A percentile compares a stretch with the other conserved stretches of the same genome.
phyloP scores from a whole-genome alignment of 257 asterid genomes.

The Craterostigma plantagineum region DNA sequence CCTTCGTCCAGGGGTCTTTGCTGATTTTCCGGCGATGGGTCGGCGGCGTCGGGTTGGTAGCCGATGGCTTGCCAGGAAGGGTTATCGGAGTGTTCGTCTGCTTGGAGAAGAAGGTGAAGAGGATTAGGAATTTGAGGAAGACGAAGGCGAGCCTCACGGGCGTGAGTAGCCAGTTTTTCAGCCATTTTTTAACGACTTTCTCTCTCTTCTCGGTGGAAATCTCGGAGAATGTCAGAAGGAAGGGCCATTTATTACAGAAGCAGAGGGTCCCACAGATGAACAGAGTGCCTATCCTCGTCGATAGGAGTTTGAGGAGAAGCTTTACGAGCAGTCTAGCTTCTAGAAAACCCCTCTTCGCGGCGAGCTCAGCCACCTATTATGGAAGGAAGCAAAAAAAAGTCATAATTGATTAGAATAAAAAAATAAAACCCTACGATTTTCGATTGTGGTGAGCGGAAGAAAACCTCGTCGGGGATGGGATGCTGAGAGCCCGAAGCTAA shows the following conservation, averaged over 20 bases:
- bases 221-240: constrained; percentile 27
- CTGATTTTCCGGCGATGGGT: constrained; percentile 9
- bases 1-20: constrained; percentile 62
- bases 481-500: too few relatives aligned
- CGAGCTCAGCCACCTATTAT: constrained; percentile 42
- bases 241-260: constrained; percentile 38
- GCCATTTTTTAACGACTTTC: constrained; percentile 32
- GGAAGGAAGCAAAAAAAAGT: too few relatives aligned
- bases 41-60: constrained; percentile 36
- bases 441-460: too few relatives aligned
- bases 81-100: constrained; percentile 39
- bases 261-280: constrained; percentile 28
- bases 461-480: too few relatives aligned
- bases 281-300: constrained; percentile 41
- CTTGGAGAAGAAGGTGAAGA: too few relatives aligned
- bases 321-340: constrained; percentile 19
- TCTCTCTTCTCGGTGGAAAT: constrained; percentile 34
- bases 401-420: too few relatives aligned
- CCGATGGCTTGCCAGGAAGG: constrained; percentile 67
- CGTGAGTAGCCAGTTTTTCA: constrained; percentile 14
- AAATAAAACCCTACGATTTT: too few relatives aligned
- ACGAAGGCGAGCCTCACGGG: constrained; percentile 32
- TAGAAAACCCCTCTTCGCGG: constrained; percentile 25
- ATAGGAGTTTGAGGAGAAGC: constrained; percentile 24
- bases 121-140: constrained; percentile 19